These are phyloP conservation scores for Hemisphaericaspora nanyangensis DNA, from an alignment of 805 yeast species.

Conservation along the genomic window DNA sequence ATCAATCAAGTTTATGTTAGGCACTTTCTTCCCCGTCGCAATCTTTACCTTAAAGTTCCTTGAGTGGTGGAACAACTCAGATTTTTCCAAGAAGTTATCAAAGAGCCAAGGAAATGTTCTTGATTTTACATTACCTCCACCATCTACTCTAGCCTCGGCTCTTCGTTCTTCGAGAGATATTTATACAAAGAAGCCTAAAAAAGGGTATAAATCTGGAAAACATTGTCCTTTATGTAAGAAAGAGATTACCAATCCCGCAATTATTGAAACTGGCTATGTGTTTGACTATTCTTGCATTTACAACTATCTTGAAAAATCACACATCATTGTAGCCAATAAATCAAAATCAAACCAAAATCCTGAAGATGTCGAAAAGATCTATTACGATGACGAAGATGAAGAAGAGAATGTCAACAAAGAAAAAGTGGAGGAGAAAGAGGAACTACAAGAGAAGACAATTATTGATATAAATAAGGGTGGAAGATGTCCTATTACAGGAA, in stretches of 20 bases:
- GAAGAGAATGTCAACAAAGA: constrained; percentile 4
- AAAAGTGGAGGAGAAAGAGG: constrained; percentile 5
- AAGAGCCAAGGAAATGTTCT: constrained; percentile 43
- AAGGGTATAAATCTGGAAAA: constrained; percentile 26
- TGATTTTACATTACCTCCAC: constrained; percentile 50
- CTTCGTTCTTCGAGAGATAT: constrained; percentile 4
- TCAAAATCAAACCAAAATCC: constrained; percentile 14
- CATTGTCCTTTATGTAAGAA: constrained; percentile 70
- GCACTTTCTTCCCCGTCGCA: constrained; percentile 71
- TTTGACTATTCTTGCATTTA: constrained; percentile 86
- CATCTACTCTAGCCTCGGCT: constrained; percentile 23
- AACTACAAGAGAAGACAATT: neutral
- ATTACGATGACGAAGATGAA: constrained; percentile 8
- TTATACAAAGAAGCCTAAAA: constrained; percentile 11
- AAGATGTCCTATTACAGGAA: constrained; percentile 81
- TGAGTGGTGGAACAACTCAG: constrained; percentile 91
- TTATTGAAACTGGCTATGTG: constrained; percentile 87
- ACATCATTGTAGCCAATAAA: constrained; percentile 24
- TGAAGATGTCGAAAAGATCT: constrained; percentile 10
- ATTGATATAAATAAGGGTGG: constrained; percentile 50
- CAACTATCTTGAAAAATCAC: constrained; percentile 51
- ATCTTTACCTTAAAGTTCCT: constrained; percentile 77
- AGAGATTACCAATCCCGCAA: constrained; percentile 70
- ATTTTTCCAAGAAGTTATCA: constrained; percentile 57
- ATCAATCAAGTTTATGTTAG: constrained; percentile 30